Base-by-base conservation (phyloP, 164 flowering plant genomes). In the Berberis vulgaris region DNA sequence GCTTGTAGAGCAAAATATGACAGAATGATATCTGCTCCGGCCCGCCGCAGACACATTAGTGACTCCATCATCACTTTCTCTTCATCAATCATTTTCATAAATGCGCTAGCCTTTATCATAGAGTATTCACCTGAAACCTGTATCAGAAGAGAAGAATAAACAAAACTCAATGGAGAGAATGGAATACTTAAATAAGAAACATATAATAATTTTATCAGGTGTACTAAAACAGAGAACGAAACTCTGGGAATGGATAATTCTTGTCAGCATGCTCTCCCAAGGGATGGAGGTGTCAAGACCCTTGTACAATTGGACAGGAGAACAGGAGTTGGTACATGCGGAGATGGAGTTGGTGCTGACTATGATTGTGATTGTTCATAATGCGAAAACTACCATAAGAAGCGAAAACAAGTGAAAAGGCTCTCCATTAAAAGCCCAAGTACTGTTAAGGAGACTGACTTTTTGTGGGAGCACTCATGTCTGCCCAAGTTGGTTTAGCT, bases 71-170 rank as follows among this genome's bases (percentile, higher is more conserved):
- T 91, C 10, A 87, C 96, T 64, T 70, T 82, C 59, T 85, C 90
- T 74, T 89, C 97, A 54, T 91, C 97, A 42, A 94, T 87, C 96
- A 89, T 89, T 70, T 86, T 86, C 7, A 83, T 84, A 65, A 71
- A 93, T 3, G 84, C 96, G 13, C 85, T 96, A 39, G 94, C 97
- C 73, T 91, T 89, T 61, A 95, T 95, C 94, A 87, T 91, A 0
- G 97, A 85, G 77, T 94, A 89, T 71, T 94, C 99, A 52, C 97
- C 97, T 6, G 96, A 91, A 57, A 94, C 99, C 96, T 93, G 74
- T 41, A 61, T 9, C 10, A 64, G 58, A 49, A 46, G 49, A 54
- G 45, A 53, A 69, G 50, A 69, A 12, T 26, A 7, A 13, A 47
- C 10, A 10, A 67, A 60, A 26, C 43, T 49, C 6, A 42, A 8